phyloP scores from a whole-genome alignment of 2,329 filamentous ascomycete genomes.

The Zalaria sp. region DNA sequence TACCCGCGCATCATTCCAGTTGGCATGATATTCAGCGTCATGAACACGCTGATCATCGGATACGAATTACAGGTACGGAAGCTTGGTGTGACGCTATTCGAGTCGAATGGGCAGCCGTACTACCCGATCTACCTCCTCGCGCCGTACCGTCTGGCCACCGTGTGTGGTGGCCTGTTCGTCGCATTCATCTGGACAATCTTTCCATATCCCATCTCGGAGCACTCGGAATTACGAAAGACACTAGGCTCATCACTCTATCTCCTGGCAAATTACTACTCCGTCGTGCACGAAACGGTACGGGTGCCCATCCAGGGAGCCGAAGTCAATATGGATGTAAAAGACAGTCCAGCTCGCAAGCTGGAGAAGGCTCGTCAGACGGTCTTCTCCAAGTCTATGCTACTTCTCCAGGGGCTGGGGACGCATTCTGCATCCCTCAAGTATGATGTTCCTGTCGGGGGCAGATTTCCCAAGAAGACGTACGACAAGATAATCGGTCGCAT shows the following conservation, averaged over 20 bases:
- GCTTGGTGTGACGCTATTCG: constrained; percentile 42
- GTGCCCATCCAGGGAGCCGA: constrained; percentile 45
- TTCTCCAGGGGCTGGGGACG: constrained; percentile 47
- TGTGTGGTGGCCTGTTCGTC: constrained; percentile 51
- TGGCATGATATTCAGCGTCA: constrained; percentile 51
- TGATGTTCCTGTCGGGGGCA: constrained; percentile 58
- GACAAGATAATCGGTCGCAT: constrained; percentile 47
- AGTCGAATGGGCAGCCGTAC: constrained; percentile 49
- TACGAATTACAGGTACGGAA: constrained; percentile 61
- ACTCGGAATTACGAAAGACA: constrained; percentile 53
- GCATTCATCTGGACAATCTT: constrained; percentile 71
- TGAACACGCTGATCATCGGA: constrained; percentile 30
- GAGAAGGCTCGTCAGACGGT: constrained; percentile 46
- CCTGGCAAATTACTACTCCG: constrained; percentile 60
- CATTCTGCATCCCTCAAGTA: constrained; percentile 53
- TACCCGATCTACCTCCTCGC: constrained; percentile 58
- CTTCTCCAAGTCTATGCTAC: constrained; percentile 53
- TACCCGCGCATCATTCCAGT: constrained; percentile 48
- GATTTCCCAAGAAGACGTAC: constrained; percentile 53
- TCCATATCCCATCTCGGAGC: constrained; percentile 57
- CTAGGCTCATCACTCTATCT: constrained; percentile 57
- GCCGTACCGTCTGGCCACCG: constrained; percentile 56
- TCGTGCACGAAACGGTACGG: constrained; percentile 56
- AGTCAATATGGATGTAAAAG: constrained; percentile 35
- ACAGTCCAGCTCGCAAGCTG: constrained; percentile 38